A percentile compares a stretch with the other conserved stretches of the same genome.
These are phyloP conservation scores for Malus sylvestris DNA, from an alignment of 306 rosid species.

Conservation along the genomic window DNA sequence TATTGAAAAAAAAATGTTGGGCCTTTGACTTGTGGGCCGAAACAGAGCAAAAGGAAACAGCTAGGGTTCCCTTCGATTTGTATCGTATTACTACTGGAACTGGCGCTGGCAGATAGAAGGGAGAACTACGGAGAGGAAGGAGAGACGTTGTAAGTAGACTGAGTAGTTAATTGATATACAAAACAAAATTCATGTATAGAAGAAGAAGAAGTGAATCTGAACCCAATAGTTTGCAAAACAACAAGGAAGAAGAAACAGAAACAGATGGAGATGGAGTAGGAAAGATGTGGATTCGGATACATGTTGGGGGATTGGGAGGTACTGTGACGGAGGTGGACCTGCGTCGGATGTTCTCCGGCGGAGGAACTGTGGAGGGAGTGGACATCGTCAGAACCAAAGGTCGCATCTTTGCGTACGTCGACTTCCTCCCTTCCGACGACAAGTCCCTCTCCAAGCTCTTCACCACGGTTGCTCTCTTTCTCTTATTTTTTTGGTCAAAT, in stretches of 20 bases:
- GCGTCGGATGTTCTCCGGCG: conserved; percentile 39
- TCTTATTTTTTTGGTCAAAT: background rate
- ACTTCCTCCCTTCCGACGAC: conserved; percentile 47
- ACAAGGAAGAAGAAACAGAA: background rate
- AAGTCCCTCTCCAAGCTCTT: conserved; percentile 73
- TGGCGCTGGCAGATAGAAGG: no score
- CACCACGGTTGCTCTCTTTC: conserved; percentile 23
- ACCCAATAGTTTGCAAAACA: background rate
- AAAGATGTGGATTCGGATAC: conserved; percentile 30
- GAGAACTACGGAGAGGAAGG: no score
- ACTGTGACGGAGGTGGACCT: conserved; percentile 49
- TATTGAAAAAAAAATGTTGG: no score
- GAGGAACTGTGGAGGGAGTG: conserved; percentile 40
- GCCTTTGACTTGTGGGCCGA: no score
- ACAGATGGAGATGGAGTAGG: conserved; percentile 1
- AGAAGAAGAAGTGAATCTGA: background rate
- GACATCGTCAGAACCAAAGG: conserved; percentile 67
- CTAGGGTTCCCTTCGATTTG: no score
- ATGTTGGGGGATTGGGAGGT: conserved; percentile 71
- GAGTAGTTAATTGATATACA: no score
- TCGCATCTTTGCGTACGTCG: conserved; percentile 73
- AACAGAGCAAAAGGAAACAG: no score
- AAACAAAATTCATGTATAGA: no score
- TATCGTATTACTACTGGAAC: no score
- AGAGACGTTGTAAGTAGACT: no score